phyloP scores from a whole-genome alignment of 768 basidiomycete genomes.

The Brasilioporus rufonigricans region DNA sequence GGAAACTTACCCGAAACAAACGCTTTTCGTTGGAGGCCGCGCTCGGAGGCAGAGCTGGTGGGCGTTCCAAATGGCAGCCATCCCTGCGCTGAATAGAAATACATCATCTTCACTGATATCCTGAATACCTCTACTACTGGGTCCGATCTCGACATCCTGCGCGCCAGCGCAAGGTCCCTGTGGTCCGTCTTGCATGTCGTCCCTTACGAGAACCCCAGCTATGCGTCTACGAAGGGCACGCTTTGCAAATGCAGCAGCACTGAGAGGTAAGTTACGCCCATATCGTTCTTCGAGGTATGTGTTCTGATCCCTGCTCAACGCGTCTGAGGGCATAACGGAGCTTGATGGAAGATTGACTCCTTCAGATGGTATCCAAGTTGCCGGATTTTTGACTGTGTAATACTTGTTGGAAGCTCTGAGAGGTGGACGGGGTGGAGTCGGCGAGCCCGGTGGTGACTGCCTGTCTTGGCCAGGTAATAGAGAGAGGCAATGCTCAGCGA shows the following conservation, averaged over 20 bases:
- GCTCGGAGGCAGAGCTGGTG: constrained; percentile 63
- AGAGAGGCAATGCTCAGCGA: constrained; percentile 79
- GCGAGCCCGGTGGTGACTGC: constrained; percentile 23
- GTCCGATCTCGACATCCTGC: constrained; percentile 49
- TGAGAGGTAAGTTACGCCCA: constrained; percentile 81
- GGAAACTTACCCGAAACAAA: constrained; percentile 84
- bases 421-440: constrained; percentile 30
- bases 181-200: constrained; percentile 37
- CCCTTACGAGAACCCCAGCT: constrained; percentile 77
- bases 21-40: constrained; percentile 68
- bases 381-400: constrained; percentile 41
- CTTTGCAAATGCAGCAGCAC: constrained; percentile 78
- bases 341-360: constrained; percentile 4
- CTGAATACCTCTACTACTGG: constrained; percentile 65
- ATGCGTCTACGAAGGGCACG: constrained; percentile 84
- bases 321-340: constrained; percentile 35
- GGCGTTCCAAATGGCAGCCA: constrained; percentile 93
- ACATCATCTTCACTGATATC: constrained; percentile 84
- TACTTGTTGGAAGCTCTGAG: constrained; percentile 54
- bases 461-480: constrained; percentile 52
- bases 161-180: constrained; percentile 42
- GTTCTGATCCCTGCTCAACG: constrained; percentile 58
- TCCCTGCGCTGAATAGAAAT: constrained; percentile 82
- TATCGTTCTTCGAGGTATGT: constrained; percentile 93
- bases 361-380: constrained; percentile 6